Evolutionary conservation across 2,329 filamentous ascomycete species (phyloP), one percentile per base, ranked within the genome.

Genomic region (Aspergillus awamori): DNA sequence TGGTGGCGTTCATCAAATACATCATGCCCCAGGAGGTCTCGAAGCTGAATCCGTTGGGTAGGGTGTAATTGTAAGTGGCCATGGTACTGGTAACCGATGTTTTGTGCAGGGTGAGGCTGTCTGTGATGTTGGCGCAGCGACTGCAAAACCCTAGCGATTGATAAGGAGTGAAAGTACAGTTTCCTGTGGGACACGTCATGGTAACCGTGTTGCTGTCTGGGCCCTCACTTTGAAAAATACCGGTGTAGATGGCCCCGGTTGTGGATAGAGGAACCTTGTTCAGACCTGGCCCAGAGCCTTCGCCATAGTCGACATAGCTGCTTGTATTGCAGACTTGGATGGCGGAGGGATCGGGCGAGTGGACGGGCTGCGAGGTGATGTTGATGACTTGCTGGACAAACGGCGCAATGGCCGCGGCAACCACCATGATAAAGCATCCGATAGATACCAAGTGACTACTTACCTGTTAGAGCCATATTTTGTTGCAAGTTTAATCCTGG

Each of bases 101-200:
- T 5, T 43, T 53, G 8, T 36, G 52, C 15, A 58, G 26, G 4
- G 57, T 53, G 8, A 68, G 64, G 1, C 51, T 53, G 26, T 64
- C 55, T 0, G 68, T 70, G 33, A 69, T 65, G 43, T 70, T 67
- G 62, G 62, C 57, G 30, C 67, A 69, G 8, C 59, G 59, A 22
- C 63, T 66, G 61, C 73, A 76, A 20, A 75, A 63, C 0, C 69
- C 72, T 6, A 77, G 67, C 0, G 73, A 74, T 51, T 72, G 69
- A 52, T 72, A 76, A 3, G 60, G 49, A 4, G 65, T 53, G 45
- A 68, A 76, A 1, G 70, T 75, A 47, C 73, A 76, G 57, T 74
- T 76, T 15, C 73, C 74, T 3, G 70, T 74, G 38, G 74, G 62
- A 53, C 74, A 76, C 36, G 63, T 65, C 55, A 68, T 62, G 28